A percentile compares a stretch with the other conserved stretches of the same genome.
phyloP scores from a whole-genome alignment of 75 land plant genomes.

The Pinus taeda region DNA sequence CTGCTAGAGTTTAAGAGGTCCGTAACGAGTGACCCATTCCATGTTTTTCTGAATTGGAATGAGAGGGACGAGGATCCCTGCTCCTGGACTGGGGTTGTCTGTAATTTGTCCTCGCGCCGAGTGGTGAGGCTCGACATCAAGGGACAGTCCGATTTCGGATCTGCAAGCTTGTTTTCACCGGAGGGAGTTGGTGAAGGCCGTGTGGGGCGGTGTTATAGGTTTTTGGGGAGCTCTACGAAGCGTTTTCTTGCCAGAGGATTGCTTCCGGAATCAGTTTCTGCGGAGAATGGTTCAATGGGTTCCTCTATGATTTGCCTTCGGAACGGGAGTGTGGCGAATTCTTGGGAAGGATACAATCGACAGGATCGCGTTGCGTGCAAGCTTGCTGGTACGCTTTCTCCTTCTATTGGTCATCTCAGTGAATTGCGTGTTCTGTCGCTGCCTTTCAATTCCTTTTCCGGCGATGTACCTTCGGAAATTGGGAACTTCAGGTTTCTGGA shows the following conservation, averaged over 20 bases:
- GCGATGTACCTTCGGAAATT: conserved; percentile 18
- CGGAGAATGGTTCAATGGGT: neutral
- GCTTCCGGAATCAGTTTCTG: neutral
- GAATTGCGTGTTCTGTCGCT: conserved; percentile 6
- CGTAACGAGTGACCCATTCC: conserved; percentile 20
- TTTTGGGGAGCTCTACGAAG: neutral
- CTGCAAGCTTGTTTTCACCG: neutral
- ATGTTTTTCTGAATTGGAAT: conserved; percentile 23
- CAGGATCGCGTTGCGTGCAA: conserved; percentile 8
- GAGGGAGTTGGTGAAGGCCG: neutral
- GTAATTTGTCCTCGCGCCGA: conserved; percentile 5
- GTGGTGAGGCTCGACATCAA: conserved; percentile 20
- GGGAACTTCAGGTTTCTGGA: conserved; percentile 41
- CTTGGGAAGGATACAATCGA: neutral
- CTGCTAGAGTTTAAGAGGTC: conserved; percentile 25
- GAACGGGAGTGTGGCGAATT: conserved; percentile 17
- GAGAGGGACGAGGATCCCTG: conserved; percentile 17
- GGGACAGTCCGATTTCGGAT: conserved; percentile 5
- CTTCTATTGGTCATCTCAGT: conserved; percentile 2
- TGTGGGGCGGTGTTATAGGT: neutral
- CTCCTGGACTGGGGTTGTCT: conserved; percentile 24
- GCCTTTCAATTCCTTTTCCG: conserved; percentile 5
- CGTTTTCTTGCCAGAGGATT: neutral
- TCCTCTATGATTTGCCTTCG: conserved; percentile 13
- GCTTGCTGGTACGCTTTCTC: conserved; percentile 11